Conservation (phyloP, 768 basidiomycete species). For the Neoboletus subvelutipes region DNA sequence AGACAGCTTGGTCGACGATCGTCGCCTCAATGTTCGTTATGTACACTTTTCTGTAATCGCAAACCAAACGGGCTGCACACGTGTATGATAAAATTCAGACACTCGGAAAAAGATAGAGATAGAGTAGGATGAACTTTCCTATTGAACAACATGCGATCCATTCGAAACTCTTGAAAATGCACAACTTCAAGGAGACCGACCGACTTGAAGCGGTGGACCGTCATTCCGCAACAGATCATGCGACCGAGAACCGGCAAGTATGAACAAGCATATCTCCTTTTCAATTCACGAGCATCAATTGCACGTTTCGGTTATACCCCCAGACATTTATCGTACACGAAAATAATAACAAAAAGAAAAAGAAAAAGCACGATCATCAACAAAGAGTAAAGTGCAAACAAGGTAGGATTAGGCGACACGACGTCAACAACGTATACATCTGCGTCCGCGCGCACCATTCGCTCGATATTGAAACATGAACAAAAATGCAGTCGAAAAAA, state of each 20-base stretch:
- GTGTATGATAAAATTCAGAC: background rate
- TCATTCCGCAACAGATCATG: no score
- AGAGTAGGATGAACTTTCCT: background rate
- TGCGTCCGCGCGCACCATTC: background rate
- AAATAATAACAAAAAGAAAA: constrained; percentile 10
- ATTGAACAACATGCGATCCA: background rate
- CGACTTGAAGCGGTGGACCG: no score
- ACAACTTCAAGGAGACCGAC: no score
- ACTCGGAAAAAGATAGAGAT: background rate
- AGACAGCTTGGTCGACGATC: background rate
- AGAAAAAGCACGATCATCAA: background rate
- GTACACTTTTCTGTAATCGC: background rate
- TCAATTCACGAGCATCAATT: background rate
- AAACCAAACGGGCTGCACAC: background rate
- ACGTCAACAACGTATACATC: background rate
- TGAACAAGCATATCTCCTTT: background rate
- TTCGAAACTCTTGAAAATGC: background rate
- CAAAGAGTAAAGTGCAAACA: background rate
- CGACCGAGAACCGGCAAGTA: background rate
- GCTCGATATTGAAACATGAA: background rate
- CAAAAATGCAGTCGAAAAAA: background rate
- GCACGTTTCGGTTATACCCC: background rate
- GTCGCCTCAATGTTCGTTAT: background rate
- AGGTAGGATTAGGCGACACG: background rate
- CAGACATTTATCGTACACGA: constrained; percentile 36